Percentiles rank a stretch among this genome's conserved stretches.
Conservation (phyloP, 257 asterid genomes). For the Knoxia roxburghii region DNA sequence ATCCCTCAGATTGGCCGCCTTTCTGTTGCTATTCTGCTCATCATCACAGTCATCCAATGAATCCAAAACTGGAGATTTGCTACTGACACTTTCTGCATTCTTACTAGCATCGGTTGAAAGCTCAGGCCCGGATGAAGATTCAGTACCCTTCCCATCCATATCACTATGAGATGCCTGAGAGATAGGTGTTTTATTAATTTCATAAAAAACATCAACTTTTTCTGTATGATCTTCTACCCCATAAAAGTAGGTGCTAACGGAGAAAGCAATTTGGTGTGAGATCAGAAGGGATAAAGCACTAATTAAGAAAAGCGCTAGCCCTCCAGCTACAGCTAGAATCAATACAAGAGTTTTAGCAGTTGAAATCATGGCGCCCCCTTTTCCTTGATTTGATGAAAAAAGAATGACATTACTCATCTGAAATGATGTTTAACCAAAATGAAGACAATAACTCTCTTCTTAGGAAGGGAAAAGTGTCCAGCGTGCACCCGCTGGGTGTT, state of each 20-base stretch:
- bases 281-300: constrained; percentile 68
- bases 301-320: constrained; percentile 58
- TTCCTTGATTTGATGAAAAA: background rate
- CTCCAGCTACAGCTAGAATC: constrained; percentile 55
- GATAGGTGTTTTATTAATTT: background rate
- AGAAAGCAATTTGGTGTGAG: constrained; percentile 50
- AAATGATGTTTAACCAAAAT: too few relatives aligned
- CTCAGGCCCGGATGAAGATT: background rate
- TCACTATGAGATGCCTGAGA: background rate
- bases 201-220: constrained; percentile 14
- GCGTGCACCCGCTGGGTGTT: too few relatives aligned
- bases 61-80: background rate
- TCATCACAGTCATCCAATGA: background rate
- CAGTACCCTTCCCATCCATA: background rate
- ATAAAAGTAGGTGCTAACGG: constrained; percentile 50
- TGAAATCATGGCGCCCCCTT: constrained; percentile 39
- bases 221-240: constrained; percentile 22
- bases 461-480: too few relatives aligned
- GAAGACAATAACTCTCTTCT: too few relatives aligned
- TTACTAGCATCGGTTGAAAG: background rate
- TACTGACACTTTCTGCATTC: background rate
- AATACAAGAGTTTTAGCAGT: constrained; percentile 48
- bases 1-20: constrained; percentile 25
- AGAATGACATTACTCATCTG: too few relatives aligned
- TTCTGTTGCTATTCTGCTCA: constrained; percentile 11